phyloP scores from a whole-genome alignment of 1,284 basidiomycete species.

The Leccinum angustisporum region DNA sequence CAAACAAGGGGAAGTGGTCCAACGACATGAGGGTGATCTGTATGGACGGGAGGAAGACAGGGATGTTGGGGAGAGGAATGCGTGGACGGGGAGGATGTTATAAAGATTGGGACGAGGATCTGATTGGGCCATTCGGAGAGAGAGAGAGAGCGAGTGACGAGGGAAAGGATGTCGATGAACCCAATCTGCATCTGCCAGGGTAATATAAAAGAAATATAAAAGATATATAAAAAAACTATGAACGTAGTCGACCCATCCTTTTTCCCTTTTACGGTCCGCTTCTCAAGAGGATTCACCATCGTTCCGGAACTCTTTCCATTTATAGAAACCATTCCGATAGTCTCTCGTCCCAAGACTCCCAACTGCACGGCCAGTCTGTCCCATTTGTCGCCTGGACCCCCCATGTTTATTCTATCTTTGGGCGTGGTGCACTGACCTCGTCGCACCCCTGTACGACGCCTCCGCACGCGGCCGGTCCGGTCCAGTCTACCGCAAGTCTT shows the following conservation, averaged over 20 bases:
- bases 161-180: slow-evolving; percentile 20
- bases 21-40: slow-evolving; percentile 30
- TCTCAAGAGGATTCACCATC: slow-evolving; percentile 23
- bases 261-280: slow-evolving; percentile 22
- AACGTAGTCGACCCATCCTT: background rate
- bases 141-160: background rate
- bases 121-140: slow-evolving; percentile 16
- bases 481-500: slow-evolving; percentile 7
- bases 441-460: too few species aligned
- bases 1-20: slow-evolving; percentile 34
- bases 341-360: background rate
- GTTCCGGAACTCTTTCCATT: slow-evolving; percentile 10
- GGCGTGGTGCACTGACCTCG: background rate
- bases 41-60: background rate
- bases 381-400: slow-evolving; percentile 1
- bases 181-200: slow-evolving; percentile 19
- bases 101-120: slow-evolving; percentile 29
- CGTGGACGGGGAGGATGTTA: slow-evolving; percentile 21
- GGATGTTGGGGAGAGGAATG: slow-evolving; percentile 9
- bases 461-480: background rate
- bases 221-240: background rate
- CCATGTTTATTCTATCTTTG: slow-evolving; percentile 7
- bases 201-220: background rate
- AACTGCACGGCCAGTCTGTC: background rate
- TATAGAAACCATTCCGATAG: slow-evolving; percentile 8